phyloP scores from a whole-genome alignment of 805 yeast species.

The Candida berthetii region DNA sequence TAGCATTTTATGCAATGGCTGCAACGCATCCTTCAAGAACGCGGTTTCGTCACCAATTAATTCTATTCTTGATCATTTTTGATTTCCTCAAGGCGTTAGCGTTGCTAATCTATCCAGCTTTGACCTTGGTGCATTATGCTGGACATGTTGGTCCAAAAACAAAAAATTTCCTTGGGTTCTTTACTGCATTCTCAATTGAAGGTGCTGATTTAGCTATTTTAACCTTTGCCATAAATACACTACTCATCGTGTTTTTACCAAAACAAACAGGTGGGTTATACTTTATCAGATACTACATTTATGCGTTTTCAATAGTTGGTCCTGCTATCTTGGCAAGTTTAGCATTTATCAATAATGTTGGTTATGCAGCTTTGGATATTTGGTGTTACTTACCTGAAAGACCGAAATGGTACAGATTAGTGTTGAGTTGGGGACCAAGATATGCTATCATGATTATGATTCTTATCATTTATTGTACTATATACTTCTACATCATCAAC shows the following conservation, averaged over 20 bases:
- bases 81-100: constrained; percentile 72
- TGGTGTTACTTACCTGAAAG: constrained; percentile 76
- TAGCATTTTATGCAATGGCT: constrained; percentile 51
- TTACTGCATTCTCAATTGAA: constrained; percentile 74
- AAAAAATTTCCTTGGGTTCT: constrained; percentile 47
- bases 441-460: constrained; percentile 60
- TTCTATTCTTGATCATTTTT: constrained; percentile 58
- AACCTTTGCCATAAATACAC: constrained; percentile 79
- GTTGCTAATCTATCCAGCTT: constrained; percentile 61
- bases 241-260: constrained; percentile 64
- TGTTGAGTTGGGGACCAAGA: constrained; percentile 77
- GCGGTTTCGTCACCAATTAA: constrained; percentile 66
- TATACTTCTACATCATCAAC: constrained; percentile 64
- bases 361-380: constrained; percentile 57
- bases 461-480: constrained; percentile 56
- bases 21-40: constrained; percentile 59
- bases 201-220: constrained; percentile 84
- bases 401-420: constrained; percentile 71
- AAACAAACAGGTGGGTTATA: constrained; percentile 65
- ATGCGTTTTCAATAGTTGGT: constrained; percentile 47
- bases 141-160: constrained; percentile 21
- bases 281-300: constrained; percentile 48
- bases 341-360: constrained; percentile 53
- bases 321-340: constrained; percentile 68
- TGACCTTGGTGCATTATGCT: constrained; percentile 46